Conservation (phyloP, 768 basidiomycete species). For the Hypholoma sublateritium region DNA sequence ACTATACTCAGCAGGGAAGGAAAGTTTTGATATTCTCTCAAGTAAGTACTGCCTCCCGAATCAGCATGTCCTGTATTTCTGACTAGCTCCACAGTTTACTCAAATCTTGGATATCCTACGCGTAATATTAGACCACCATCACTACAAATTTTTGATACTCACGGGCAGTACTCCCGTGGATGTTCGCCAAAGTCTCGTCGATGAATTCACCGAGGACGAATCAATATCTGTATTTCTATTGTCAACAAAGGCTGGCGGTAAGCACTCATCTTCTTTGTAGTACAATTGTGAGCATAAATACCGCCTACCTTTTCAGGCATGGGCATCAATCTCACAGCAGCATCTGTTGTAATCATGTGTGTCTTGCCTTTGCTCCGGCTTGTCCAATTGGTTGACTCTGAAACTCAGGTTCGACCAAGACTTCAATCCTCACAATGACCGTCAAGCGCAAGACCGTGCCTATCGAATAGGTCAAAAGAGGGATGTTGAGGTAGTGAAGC, state of each 20-base stretch:
- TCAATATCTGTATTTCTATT: constrained; percentile 87
- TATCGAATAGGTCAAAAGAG: constrained; percentile 96
- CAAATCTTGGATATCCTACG: constrained; percentile 94
- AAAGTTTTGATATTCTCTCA: constrained; percentile 95
- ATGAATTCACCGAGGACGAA: constrained; percentile 91
- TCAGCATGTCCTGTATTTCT: background rate
- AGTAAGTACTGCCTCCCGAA: constrained; percentile 39
- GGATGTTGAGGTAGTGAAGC: constrained; percentile 92
- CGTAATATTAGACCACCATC: constrained; percentile 69
- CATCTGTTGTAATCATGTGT: constrained; percentile 91
- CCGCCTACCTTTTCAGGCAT: constrained; percentile 45
- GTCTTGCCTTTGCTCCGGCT: constrained; percentile 18
- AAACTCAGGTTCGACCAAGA: constrained; percentile 87
- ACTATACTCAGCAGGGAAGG: constrained; percentile 66
- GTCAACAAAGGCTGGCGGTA: constrained; percentile 87
- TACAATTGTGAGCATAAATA: background rate
- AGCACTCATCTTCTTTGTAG: constrained; percentile 6
- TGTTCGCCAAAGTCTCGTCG: constrained; percentile 88
- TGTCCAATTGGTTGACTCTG: background rate
- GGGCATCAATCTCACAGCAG: constrained; percentile 96
- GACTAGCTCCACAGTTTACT: constrained; percentile 65
- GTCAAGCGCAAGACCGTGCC: constrained; percentile 95
- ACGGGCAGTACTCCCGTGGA: constrained; percentile 95
- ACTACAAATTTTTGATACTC: constrained; percentile 76
- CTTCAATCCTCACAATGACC: constrained; percentile 97